phyloP scores from a whole-genome alignment of 169 alveolate genomes.

The Babesia sp. region DNA sequence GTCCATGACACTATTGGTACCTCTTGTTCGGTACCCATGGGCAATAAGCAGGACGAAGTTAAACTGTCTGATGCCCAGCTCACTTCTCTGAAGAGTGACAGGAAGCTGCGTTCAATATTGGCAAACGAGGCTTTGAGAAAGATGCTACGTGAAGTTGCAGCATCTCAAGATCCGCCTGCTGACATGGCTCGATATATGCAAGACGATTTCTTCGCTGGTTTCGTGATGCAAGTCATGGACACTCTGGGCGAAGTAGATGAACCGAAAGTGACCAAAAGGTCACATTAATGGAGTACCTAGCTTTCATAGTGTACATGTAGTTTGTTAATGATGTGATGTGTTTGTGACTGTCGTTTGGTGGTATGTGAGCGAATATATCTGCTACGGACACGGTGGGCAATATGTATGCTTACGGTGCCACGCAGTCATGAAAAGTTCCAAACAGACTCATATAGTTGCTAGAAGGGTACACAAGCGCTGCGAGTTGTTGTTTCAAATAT shows the following conservation, averaged over 20 bases:
- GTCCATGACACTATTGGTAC: background rate
- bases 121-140: slow-evolving; percentile 12
- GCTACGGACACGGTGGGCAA: too few species aligned
- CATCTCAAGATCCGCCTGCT: slow-evolving; percentile 5
- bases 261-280: background rate
- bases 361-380: too few species aligned
- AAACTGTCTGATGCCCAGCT: slow-evolving; percentile 12
- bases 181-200: slow-evolving; percentile 32
- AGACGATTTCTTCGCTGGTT: slow-evolving; percentile 30
- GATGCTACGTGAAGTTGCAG: slow-evolving; percentile 12
- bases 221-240: slow-evolving; percentile 27
- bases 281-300: too few species aligned
- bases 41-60: background rate
- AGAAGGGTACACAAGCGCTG: too few species aligned
- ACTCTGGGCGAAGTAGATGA: background rate
- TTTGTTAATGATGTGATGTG: too few species aligned
- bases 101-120: slow-evolving; percentile 22
- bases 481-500: too few species aligned
- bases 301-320: too few species aligned
- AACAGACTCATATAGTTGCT: too few species aligned
- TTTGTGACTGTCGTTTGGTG: too few species aligned
- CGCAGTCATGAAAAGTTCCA: too few species aligned
- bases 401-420: too few species aligned
- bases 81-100: slow-evolving; percentile 20
- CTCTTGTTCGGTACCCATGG: background rate